Evolutionary conservation across 1,139 yeast species (phyloP), one percentile per base, ranked within the genome.

Genomic region (Suhomyces chickasaworum): DNA sequence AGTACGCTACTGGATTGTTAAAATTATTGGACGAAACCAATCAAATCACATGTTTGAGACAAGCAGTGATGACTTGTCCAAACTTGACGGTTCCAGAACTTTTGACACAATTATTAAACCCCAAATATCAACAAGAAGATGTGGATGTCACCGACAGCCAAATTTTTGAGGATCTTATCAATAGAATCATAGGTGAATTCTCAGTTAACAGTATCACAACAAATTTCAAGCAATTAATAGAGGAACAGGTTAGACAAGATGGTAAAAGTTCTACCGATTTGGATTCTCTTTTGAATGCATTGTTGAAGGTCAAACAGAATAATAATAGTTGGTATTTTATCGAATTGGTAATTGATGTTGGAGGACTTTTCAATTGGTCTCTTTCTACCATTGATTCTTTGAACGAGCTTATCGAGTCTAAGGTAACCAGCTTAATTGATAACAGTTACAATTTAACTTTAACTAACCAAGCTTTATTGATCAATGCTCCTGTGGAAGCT

Each of bases 1-100:
- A 73, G 18, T 79, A 73, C 54, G 73, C 88, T 6, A 68, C 69
- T 2, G 84, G 83, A 1, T 65, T 91, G 40, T 64, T 88, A 41
- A 55, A 66, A 7, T 72, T 77, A 40, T 73, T 89, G 33, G 55
- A 60, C 36, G 53, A 56, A 7, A 51, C 59, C 13, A 61, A 65
- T 18, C 74, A 79, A 51, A 82, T 87, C 33, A 78, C 86, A 45
- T 73, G 90, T 48, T 76, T 86, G 62, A 82, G 89, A 64, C 96
- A 87, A 62, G 93, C 95, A 0, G 77, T 89, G 43, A 86, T 84
- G 12, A 84, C 93, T 1, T 85, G 95, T 53, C 87, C 89, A 3
- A 81, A 83, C 49, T 67, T 90, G 36, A 77, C 86, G 4, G 73
- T 87, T 42, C 63, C 65, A 4, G 95, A 88, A 49, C 72, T 90